A percentile compares a stretch with the other conserved stretches of the same genome.
Conservation (phyloP, 192 early-diverging fungal genomes). For the Podila epigama region DNA sequence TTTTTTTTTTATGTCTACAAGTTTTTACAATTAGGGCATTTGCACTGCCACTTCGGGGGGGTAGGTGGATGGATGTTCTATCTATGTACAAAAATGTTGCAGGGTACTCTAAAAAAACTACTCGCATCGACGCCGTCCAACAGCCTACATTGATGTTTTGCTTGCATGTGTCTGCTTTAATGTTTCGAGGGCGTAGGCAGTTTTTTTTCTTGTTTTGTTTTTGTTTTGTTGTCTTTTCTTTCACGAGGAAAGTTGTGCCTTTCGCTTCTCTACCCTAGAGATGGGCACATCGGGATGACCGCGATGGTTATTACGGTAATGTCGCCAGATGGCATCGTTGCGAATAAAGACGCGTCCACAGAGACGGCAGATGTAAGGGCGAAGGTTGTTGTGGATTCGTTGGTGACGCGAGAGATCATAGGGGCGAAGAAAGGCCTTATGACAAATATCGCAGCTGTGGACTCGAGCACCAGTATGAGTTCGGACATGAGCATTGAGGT, state of each 20-base stretch:
- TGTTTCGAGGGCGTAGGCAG: no score
- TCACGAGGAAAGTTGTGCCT: background rate
- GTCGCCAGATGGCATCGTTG: conserved; percentile 79
- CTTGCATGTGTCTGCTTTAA: no score
- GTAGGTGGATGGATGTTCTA: no score
- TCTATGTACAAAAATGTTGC: no score
- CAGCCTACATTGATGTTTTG: no score
- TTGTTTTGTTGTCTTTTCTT: background rate
- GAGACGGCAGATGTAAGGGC: conserved; percentile 73
- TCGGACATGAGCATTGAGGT: conserved; percentile 41
- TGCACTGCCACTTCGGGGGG: no score
- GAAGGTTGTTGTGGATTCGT: conserved; percentile 73
- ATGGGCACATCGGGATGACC: conserved; percentile 34
- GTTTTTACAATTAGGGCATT: no score
- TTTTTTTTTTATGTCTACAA: background rate
- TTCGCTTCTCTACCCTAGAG: conserved; percentile 12
- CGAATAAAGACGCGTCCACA: conserved; percentile 76
- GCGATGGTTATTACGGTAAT: conserved; percentile 62
- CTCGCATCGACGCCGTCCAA: no score
- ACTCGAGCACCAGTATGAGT: conserved; percentile 13
- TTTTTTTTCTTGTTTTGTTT: background rate
- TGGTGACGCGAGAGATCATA: conserved; percentile 82
- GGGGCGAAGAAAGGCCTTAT: conserved; percentile 14
- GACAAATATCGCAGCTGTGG: conserved; percentile 9
- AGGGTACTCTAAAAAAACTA: no score